Evolutionary conservation across 2,329 filamentous ascomycete species (phyloP), one percentile per base, ranked within the genome.

Genomic region (Myriangium duriaei): DNA sequence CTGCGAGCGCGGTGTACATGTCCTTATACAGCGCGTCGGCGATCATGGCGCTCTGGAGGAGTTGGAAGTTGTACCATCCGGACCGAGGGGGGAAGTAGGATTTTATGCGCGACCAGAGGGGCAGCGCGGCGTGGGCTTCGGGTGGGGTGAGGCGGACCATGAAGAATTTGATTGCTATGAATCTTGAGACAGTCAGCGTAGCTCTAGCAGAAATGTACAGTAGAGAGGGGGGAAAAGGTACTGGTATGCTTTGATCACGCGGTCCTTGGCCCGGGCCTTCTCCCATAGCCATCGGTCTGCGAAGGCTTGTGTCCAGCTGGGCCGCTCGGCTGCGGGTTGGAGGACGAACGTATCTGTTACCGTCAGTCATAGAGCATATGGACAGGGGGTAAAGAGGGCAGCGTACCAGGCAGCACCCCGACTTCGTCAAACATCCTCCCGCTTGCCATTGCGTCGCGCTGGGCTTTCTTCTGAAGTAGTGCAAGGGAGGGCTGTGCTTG

Each of bases 1-100:
- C 47, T 15, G 67, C 65, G 44, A 69, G 66, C 14, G 61, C 55
- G 15, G 48, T 56, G 49, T 69, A 70, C 60, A 71, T 64, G 16
- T 51, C 43, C 32, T 54, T 42, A 41, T 71, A 65, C n/a, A 69
- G 51, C 6, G 55, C 45, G 29, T 51, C 51, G 9, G 59, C 63
- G 28, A 61, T 52, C 7, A 46, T 37, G 12, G 60, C 57, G 28
- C 63, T 52, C 30, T 58, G 49, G 14, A 44, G 45, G 15, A 60
- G 39, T n/a, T 54, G 45, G 12, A 64, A 48, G 34, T 42, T 28
- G 16, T 30, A 39, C 36, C 36, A 39, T 30, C 28, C 29, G 16
- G n/a, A n/a, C n/a, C n/a, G n/a, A n/a, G n/a, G n/a, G n/a, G n/a
- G n/a, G n/a, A n/a, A n/a, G n/a, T n/a, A n/a, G n/a, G n/a, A n/a